These are phyloP conservation scores for Eimeria falciformis DNA, from an alignment of 169 alveolate species.

Conservation along the genomic window DNA sequence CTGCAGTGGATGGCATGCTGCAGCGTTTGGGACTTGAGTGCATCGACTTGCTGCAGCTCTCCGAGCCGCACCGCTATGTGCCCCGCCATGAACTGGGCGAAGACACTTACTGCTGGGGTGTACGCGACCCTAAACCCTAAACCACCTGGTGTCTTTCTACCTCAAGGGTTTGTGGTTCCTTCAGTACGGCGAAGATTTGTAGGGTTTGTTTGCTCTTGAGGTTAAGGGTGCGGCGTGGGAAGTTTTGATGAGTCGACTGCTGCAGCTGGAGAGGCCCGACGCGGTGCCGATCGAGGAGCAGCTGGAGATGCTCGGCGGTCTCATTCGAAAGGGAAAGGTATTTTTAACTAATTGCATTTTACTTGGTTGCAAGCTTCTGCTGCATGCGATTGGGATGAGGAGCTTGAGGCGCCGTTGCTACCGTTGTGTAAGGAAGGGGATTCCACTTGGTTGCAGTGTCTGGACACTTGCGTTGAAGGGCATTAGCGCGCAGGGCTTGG, in stretches of 20 bases:
- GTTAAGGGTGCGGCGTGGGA: constrained; percentile 23
- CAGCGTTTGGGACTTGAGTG: constrained; percentile 83
- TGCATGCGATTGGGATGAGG: too few relatives aligned
- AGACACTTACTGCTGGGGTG: constrained; percentile 90
- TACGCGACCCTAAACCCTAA: constrained; percentile 52
- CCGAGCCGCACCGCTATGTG: constrained; percentile 87
- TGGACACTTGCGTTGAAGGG: neutral
- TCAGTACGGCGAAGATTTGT: neutral
- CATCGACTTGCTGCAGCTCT: constrained; percentile 86
- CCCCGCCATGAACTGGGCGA: constrained; percentile 87
- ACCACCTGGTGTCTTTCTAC: neutral
- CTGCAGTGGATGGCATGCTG: constrained; percentile 86
- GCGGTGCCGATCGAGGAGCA: constrained; percentile 78
- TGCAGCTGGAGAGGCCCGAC: constrained; percentile 63
- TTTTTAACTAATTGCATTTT: too few relatives aligned
- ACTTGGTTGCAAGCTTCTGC: neutral
- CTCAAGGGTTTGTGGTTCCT: neutral
- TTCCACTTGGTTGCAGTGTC: neutral
- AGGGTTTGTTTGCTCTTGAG: neutral
- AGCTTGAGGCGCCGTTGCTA: too few relatives aligned
- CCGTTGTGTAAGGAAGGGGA: neutral
- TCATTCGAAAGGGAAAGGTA: constrained; percentile 85
- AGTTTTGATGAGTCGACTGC: too few relatives aligned
- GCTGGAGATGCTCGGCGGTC: constrained; percentile 82
- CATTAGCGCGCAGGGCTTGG: neutral